Conservation (phyloP, 2,329 filamentous ascomycete genomes). For the Aspergillus sp. region DNA sequence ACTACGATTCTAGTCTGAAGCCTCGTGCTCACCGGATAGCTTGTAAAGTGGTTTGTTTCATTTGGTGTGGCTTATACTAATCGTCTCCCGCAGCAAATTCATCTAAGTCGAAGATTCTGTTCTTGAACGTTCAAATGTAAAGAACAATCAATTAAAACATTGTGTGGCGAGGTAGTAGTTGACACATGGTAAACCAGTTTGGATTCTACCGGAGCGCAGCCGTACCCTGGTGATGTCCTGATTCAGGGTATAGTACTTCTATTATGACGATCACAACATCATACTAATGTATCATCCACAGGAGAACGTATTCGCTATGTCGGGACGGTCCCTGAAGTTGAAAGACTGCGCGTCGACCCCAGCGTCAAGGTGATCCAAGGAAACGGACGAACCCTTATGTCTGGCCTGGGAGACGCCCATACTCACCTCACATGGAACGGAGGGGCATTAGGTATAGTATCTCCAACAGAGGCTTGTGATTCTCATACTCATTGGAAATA, state of each 20-base stretch:
- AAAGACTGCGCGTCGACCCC: slow-evolving; percentile 20
- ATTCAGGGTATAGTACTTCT: slow-evolving; percentile 25
- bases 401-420: slow-evolving; percentile 45
- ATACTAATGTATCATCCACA: neutral
- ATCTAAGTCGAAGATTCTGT: slow-evolving; percentile 3
- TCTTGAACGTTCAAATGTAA: neutral
- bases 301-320: slow-evolving; percentile 26
- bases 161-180: too few species aligned
- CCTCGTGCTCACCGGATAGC: slow-evolving; percentile 1
- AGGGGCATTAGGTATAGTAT: slow-evolving; percentile 26
- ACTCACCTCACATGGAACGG: slow-evolving; percentile 46
- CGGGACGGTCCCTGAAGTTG: slow-evolving; percentile 26
- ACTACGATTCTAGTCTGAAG: neutral
- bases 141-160: neutral
- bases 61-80: too few species aligned
- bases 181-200: slow-evolving; percentile 25
- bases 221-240: slow-evolving; percentile 35
- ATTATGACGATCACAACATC: neutral
- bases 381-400: slow-evolving; percentile 42
- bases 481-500: too few species aligned
- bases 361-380: slow-evolving; percentile 35
- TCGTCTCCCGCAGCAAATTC: too few species aligned
- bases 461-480: too few species aligned
- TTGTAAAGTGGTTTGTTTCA: neutral
- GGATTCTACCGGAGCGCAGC: slow-evolving; percentile 33